A percentile compares a stretch with the other conserved stretches of the same genome.
These are phyloP conservation scores for Diophrys appendiculata DNA, from an alignment of 73 alveolate genomes.

Conservation along the genomic window DNA sequence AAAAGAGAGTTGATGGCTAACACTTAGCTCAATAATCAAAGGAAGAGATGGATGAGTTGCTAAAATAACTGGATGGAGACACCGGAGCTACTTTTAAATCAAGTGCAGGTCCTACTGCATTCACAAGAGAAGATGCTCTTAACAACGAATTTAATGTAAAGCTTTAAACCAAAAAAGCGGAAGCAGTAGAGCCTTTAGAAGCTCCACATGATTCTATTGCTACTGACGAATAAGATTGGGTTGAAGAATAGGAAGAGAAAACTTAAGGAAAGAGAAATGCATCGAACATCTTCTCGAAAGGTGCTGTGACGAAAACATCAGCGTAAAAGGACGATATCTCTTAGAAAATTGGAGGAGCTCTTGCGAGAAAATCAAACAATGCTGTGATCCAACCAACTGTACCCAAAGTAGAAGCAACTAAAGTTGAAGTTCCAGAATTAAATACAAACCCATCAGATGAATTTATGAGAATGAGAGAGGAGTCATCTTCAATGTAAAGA, in stretches of 20 bases:
- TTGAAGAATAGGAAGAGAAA: not conserved
- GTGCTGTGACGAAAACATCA: not conserved
- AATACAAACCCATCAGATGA: not conserved
- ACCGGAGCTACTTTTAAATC: too few relatives aligned
- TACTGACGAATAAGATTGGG: constrained; percentile 18
- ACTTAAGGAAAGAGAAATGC: not conserved
- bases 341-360: not conserved
- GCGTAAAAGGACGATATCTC: not conserved
- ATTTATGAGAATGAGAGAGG: constrained; percentile 12
- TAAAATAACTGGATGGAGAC: too few relatives aligned
- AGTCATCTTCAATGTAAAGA: not conserved
- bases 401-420: not conserved
- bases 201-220: too few relatives aligned
- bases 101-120: too few relatives aligned
- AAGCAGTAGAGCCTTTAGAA: too few relatives aligned
- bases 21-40: constrained; percentile 18
- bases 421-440: not conserved
- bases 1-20: not conserved
- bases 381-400: too few relatives aligned
- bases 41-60: constrained; percentile 34
- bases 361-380: not conserved
- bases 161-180: too few relatives aligned
- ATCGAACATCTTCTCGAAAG: not conserved
- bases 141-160: too few relatives aligned
- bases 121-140: too few relatives aligned